These are phyloP conservation scores for Chrysanthemum lavandulifolium DNA, from an alignment of 129 eudicot genomes.

Conservation along the genomic window DNA sequence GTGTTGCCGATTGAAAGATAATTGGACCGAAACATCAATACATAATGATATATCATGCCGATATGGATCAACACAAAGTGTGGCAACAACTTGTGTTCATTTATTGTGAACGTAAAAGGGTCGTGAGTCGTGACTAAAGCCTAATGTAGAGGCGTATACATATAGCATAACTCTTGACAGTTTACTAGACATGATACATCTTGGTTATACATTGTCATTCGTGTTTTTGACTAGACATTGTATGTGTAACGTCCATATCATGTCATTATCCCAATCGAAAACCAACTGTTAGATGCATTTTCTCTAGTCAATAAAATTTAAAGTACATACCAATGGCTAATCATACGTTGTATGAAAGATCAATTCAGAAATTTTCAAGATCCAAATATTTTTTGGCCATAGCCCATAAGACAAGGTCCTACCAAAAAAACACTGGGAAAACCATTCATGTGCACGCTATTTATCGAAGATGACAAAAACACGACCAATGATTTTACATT, in stretches of 20 bases:
- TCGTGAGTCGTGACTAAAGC: no score
- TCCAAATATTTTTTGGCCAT: not conserved
- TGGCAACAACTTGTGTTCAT: no score
- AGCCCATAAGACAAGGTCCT: constrained; percentile 1
- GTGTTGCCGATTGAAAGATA: no score
- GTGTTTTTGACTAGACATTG: no score
- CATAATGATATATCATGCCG: no score
- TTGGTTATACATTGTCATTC: no score
- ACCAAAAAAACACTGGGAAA: not conserved
- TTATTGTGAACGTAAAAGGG: no score
- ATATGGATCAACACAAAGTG: no score
- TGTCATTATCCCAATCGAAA: not conserved
- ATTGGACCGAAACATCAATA: no score
- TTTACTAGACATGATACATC: no score
- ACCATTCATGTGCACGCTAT: constrained; percentile 20
- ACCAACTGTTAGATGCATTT: not conserved
- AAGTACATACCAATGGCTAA: not conserved
- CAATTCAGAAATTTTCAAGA: constrained; percentile 2
- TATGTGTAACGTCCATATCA: not conserved
- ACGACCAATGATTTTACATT: constrained; percentile 12
- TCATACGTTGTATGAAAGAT: not conserved
- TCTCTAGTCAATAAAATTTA: not conserved
- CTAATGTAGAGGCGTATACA: no score
- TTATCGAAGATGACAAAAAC: constrained; percentile 18
- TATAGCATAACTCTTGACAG: no score